Conservation (phyloP, 2,329 filamentous ascomycete genomes). For the Penicillium sp. region DNA sequence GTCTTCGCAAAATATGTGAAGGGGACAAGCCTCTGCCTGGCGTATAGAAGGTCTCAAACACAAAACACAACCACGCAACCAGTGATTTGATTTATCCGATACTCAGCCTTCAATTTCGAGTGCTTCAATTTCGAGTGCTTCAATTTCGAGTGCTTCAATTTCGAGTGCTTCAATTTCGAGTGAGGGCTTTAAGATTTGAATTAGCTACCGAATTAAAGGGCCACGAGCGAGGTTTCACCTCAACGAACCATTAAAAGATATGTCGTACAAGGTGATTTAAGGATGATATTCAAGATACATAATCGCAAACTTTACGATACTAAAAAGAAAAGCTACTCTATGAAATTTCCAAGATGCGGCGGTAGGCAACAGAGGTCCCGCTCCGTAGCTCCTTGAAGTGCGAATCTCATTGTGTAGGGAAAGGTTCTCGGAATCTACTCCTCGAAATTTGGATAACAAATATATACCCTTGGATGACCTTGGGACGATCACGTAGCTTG, state of each 20-base stretch:
- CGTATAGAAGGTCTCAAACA: neutral
- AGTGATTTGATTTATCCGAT: no score
- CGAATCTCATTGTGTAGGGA: neutral
- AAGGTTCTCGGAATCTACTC: neutral
- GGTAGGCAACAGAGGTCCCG: neutral
- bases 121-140: neutral
- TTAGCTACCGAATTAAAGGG: neutral
- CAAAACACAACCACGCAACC: neutral
- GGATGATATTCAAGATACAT: neutral
- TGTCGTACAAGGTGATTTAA: neutral
- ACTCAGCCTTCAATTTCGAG: neutral
- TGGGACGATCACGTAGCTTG: no score
- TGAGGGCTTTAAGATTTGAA: neutral
- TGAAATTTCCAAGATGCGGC: neutral
- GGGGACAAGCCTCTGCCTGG: neutral
- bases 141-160: neutral
- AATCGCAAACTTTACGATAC: neutral
- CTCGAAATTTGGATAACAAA: neutral
- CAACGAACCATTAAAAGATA: neutral
- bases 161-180: neutral
- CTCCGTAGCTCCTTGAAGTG: neutral
- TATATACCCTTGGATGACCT: no score
- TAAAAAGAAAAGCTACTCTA: neutral
- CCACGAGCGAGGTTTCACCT: neutral
- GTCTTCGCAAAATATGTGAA: neutral